Evolutionary conservation across 371 early-diverging fungal genomes (phyloP).

Genomic region (Rhizopus delemar): DNA sequence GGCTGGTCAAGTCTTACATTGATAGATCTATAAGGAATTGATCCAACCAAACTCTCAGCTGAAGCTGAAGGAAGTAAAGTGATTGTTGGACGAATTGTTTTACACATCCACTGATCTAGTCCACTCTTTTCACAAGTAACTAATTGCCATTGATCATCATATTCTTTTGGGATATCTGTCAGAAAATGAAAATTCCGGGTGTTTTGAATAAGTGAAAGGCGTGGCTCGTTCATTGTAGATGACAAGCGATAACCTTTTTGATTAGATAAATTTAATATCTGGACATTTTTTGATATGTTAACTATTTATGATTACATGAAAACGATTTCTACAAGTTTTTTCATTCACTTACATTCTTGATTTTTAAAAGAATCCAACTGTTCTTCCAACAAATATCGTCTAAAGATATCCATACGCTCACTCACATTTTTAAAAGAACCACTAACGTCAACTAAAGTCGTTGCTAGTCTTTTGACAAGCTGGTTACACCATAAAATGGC

Average conservation of each 20-base stretch:
- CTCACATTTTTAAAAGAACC: slow-evolving; percentile 7
- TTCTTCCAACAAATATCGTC: slow-evolving; percentile 8
- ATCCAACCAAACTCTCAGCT: background rate
- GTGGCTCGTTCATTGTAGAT: background rate
- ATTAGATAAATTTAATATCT: background rate
- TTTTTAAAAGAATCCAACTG: background rate
- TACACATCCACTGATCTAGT: background rate
- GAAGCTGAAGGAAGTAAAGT: background rate
- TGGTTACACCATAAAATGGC: slow-evolving; percentile 95
- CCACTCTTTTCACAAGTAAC: background rate
- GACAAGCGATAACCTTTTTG: background rate
- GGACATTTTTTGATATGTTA: background rate
- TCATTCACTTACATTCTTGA: background rate
- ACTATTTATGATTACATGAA: no score
- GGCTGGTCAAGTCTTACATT: background rate
- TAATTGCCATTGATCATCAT: background rate
- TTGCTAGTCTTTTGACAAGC: slow-evolving; percentile 60
- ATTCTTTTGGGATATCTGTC: background rate
- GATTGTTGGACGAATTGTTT: background rate
- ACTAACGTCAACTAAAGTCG: slow-evolving; percentile 55
- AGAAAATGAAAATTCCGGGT: background rate
- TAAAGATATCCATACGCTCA: slow-evolving; percentile 21
- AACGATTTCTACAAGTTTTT: no score
- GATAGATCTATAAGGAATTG: background rate
- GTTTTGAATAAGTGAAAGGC: background rate